phyloP scores from a whole-genome alignment of 768 basidiomycete species.

The Termitomyces sp. region DNA sequence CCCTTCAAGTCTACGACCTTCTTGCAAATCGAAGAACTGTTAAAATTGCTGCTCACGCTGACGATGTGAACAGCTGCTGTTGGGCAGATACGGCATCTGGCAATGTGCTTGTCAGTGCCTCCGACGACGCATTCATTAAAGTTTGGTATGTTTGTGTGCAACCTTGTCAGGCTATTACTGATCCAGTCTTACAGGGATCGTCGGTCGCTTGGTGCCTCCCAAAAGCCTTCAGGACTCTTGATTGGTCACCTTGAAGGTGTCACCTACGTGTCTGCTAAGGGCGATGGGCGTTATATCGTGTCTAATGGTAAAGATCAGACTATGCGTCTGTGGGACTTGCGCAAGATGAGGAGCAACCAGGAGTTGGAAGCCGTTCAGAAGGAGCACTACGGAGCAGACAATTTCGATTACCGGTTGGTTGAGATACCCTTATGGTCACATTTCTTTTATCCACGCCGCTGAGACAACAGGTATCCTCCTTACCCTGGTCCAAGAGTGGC shows the following conservation, averaged over 20 bases:
- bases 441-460: neutral
- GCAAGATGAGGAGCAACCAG: constrained; percentile 79
- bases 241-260: constrained; percentile 97
- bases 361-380: constrained; percentile 58
- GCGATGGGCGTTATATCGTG: constrained; percentile 92
- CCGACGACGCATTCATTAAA: constrained; percentile 93
- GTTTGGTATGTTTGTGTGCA: constrained; percentile 65
- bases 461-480: constrained; percentile 44
- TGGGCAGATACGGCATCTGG: constrained; percentile 94
- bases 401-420: constrained; percentile 82
- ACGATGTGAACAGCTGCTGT: constrained; percentile 94
- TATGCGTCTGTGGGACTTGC: constrained; percentile 87
- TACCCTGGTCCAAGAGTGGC: constrained; percentile 60
- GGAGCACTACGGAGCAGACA: constrained; percentile 49
- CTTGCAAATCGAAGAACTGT: constrained; percentile 74
- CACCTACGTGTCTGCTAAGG: constrained; percentile 92
- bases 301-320: constrained; percentile 97
- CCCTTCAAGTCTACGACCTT: constrained; percentile 80
- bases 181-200: constrained; percentile 40
- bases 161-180: constrained; percentile 30
- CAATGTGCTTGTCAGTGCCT: constrained; percentile 92
- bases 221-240: constrained; percentile 87
- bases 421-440: neutral
- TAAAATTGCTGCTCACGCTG: constrained; percentile 80
- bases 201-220: constrained; percentile 47